Evolutionary conservation across 1,284 basidiomycete genomes (phyloP), one percentile per base, ranked within the genome.

Genomic region (Leccinum fallax): DNA sequence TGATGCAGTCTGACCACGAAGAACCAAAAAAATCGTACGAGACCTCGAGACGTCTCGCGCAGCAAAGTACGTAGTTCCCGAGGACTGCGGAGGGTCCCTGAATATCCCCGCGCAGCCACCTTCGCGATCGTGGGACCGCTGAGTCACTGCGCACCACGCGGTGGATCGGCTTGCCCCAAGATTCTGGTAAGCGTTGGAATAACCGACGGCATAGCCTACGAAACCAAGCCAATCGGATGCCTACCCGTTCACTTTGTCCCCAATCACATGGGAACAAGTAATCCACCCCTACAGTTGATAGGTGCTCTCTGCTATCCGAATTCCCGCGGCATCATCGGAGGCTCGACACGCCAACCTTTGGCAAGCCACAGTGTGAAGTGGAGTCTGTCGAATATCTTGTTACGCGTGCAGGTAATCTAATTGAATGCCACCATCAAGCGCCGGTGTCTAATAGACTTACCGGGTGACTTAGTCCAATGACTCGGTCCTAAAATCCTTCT

Each of bases 401-500:
- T 52, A 63, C 52, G 57, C 49, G 56, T 30, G 24, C 21, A 30
- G 11, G 46, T 16, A 28, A 11, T 28, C 49, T 16, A 1, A 8
- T 40, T 19, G 11, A 24, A 32, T 43, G 51, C 48, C 19, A 26
- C n/a, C 11, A 5, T n/a, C 16, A 24, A 49, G 7, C 28, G 15
- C 13, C 69, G 69, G 69, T 28, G 26, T 70, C 21, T 48, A 55
- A 32, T 15, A 34, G 52, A 15, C 32, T 66, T 4, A 40, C 69
- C 71, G 69, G 16, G 55, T 69, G 68, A 70, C 62, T 62, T 62
- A 24, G 38, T 52, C 40, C 48, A 19, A 49, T 46, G 7, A 32
- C 13, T 11, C 38, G 16, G 24, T 51, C 24, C 46, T 24, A 40
- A 21, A 19, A 46, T 32, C 24, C 21, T 15, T 43, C 15, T 53